Percentiles rank a stretch among this genome's conserved stretches.
phyloP scores from a whole-genome alignment of 306 rosid genomes.

The Vigna reflexopilosa region DNA sequence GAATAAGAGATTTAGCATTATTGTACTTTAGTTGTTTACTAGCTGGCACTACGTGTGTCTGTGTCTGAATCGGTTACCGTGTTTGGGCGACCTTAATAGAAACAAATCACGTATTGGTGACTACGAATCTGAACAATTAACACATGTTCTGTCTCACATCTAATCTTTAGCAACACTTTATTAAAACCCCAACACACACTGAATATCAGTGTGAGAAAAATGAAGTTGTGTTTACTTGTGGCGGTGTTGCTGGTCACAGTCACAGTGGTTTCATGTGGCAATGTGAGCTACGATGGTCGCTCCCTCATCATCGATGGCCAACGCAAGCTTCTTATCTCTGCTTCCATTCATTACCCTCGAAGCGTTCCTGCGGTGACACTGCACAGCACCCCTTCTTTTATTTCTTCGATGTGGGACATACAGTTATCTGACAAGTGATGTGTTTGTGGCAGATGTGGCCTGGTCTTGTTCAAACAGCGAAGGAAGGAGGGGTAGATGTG shows the following conservation, averaged over 20 bases:
- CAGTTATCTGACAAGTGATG: not conserved
- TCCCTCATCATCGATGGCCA: constrained; percentile 81
- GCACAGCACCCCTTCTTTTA: not conserved
- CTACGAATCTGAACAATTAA: not conserved
- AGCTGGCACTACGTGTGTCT: not conserved
- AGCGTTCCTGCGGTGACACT: constrained; percentile 82
- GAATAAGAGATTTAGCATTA: not conserved
- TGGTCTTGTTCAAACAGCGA: constrained; percentile 79
- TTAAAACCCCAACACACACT: constrained; percentile 14
- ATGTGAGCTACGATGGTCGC: constrained; percentile 82
- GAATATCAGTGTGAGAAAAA: constrained; percentile 16
- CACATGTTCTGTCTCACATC: constrained; percentile 38
- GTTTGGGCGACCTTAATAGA: not conserved
- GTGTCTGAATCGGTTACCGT: not conserved
- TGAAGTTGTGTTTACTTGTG: constrained; percentile 33
- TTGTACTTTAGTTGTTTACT: not conserved
- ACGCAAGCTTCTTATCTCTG: constrained; percentile 85
- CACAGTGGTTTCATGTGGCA: constrained; percentile 40
- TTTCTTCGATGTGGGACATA: not conserved
- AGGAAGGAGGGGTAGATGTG: constrained; percentile 84
- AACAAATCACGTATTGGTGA: not conserved
- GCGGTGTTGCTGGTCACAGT: constrained; percentile 18
- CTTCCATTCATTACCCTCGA: constrained; percentile 94
- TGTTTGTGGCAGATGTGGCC: constrained; percentile 85
- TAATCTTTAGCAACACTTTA: not conserved